phyloP scores from a whole-genome alignment of 2,329 filamentous ascomycete genomes.

The Akanthomyces dipterigenus region DNA sequence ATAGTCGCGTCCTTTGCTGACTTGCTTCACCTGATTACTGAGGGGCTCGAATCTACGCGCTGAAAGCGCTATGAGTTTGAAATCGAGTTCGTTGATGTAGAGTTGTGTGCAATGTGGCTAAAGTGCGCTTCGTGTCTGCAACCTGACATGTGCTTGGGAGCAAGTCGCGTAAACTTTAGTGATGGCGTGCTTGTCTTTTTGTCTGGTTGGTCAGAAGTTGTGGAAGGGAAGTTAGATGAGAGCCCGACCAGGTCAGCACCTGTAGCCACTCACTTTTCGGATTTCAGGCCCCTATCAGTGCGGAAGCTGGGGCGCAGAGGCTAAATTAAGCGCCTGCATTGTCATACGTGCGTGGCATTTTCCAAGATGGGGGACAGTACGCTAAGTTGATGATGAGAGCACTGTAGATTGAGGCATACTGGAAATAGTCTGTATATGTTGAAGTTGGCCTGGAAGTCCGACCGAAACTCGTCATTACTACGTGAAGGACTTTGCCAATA shows the following conservation, averaged over 20 bases:
- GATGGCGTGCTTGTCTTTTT: background rate
- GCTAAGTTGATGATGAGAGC: background rate
- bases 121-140: background rate
- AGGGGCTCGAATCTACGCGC: background rate
- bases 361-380: background rate
- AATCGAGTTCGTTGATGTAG: background rate
- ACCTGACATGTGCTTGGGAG: background rate
- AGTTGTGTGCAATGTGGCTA: background rate
- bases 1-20: background rate
- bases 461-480: background rate
- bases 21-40: too few relatives aligned
- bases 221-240: background rate
- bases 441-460: background rate
- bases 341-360: too few relatives aligned
- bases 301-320: background rate
- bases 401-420: background rate
- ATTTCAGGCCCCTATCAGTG: background rate
- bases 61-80: background rate
- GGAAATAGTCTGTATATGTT: background rate
- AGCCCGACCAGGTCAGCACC: too few relatives aligned
- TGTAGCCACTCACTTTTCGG: background rate
- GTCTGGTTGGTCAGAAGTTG: background rate
- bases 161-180: background rate
- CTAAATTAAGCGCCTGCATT: background rate
- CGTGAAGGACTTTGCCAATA: background rate